Conservation (phyloP, 805 yeast species). For the Yamadazyma olivae region DNA sequence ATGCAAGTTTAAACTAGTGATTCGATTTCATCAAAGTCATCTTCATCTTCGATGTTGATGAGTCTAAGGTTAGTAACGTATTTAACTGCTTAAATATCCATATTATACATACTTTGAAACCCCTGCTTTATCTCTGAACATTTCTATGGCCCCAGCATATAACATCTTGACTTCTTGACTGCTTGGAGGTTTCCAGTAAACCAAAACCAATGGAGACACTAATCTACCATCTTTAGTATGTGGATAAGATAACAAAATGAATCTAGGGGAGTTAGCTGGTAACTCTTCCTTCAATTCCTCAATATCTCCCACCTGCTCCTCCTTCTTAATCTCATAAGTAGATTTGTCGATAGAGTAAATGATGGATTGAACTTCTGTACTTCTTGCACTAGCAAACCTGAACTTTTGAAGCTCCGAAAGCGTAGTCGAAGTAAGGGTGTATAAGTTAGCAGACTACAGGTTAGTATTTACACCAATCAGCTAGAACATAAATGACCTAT, state of each 20-base stretch:
- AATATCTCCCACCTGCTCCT: slow-evolving; percentile 48
- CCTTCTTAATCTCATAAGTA: slow-evolving; percentile 48
- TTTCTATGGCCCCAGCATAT: slow-evolving; percentile 87
- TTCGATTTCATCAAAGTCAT: slow-evolving; percentile 63
- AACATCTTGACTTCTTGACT: slow-evolving; percentile 81
- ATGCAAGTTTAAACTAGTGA: no score
- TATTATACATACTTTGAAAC: no score
- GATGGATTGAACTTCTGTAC: slow-evolving; percentile 57
- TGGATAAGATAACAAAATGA: slow-evolving; percentile 74
- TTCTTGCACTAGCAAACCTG: slow-evolving; percentile 68
- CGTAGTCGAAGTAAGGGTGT: slow-evolving; percentile 62
- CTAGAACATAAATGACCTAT: no score
- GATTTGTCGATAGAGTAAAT: slow-evolving; percentile 52
- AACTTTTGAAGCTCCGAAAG: slow-evolving; percentile 62
- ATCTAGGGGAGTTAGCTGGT: slow-evolving; percentile 82
- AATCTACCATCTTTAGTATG: slow-evolving; percentile 69
- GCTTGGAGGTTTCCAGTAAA: slow-evolving; percentile 89
- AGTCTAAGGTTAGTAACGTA: no score
- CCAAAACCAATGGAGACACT: slow-evolving; percentile 67
- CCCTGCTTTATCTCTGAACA: slow-evolving; percentile 74
- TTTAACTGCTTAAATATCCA: no score
- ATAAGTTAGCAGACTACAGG: slow-evolving; percentile 33
- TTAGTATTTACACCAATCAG: no score
- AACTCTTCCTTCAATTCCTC: slow-evolving; percentile 70
- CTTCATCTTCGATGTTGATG: slow-evolving; percentile 63